These are phyloP conservation scores for Madurella mycetomatis DNA, from an alignment of 2,329 filamentous ascomycete species.

Conservation along the genomic window DNA sequence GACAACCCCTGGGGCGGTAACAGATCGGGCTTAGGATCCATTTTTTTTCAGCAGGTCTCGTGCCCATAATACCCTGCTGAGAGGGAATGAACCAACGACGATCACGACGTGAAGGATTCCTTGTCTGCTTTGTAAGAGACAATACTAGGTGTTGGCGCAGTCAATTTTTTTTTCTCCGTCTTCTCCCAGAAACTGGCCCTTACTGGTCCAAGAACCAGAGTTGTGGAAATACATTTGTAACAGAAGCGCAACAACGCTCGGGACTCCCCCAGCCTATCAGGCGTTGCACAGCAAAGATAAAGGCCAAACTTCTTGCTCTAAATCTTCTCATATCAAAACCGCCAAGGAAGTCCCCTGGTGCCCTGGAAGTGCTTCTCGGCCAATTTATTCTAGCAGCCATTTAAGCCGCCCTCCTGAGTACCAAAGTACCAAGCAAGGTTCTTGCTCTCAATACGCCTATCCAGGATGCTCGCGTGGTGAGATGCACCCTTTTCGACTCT, in stretches of 20 bases:
- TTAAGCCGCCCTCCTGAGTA: background rate
- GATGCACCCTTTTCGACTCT: no score
- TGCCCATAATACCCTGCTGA: constrained; percentile 5
- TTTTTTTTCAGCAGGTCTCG: constrained; percentile 12
- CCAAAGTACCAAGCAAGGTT: background rate
- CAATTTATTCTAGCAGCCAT: background rate
- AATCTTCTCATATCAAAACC: background rate
- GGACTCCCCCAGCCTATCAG: background rate
- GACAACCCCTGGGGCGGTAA: constrained; percentile 1
- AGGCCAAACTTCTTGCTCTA: background rate
- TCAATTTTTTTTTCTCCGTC: no score
- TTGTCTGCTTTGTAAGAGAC: background rate
- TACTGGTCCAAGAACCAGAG: background rate
- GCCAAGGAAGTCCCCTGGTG: background rate
- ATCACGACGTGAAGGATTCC: background rate
- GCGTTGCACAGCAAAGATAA: background rate
- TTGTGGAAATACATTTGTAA: no score
- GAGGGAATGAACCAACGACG: constrained; percentile 3
- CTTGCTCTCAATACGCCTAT: background rate
- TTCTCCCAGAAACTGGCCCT: no score
- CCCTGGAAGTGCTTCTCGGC: background rate
- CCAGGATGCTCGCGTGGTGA: no score
- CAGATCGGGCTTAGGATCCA: background rate
- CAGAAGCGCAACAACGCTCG: background rate
- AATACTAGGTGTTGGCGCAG: no score